Base-by-base conservation (phyloP, 2,329 filamentous ascomycete species). In the Aspergillus alliaceus region DNA sequence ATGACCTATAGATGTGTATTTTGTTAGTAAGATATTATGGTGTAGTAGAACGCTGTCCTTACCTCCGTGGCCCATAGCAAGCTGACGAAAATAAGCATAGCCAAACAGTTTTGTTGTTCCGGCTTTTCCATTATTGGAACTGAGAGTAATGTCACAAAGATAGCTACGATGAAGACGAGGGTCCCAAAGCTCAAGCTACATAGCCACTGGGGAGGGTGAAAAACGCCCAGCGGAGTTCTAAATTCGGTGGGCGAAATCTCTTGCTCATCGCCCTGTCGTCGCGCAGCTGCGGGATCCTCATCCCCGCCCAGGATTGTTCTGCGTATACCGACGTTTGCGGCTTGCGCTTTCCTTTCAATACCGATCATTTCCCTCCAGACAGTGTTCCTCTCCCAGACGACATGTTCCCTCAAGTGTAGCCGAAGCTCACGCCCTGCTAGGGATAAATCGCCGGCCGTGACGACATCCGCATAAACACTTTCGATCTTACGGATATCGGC, bases 351-450 rank as follows among this genome's bases (percentile, higher is more conserved):
- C 22, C 95, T 85, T 78, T 99, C 96, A 65, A 99, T 93, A 53
- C 93, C 95, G 72, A 99, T 99, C 86, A 99, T 95, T 68, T 99
- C 95, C 77, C 96, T 84, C 95, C 95, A 99, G 18, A 99, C 95
- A 0, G 95, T 99, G 71, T 99, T 99, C 56, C 95, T 86, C 74
- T 99, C 96, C 96, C 95, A 99, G 0, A 98, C 93, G 20, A 99
- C 93, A 73, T 99, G 95, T 76, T 99, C 96, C 56, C 95, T 84
- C 25, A 99, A 83, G 70, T 99, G 93, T 29, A 96, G 85, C 53
- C 95, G 86, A 56, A 99, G 81, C 70, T 98, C 95, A 64, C 90
- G 88, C 68, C 87, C 90, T 4, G 95, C 93, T 12, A 89, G 78
- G 6, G 84, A 80, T 3, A 89, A 76, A 68, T 99, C 91, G 29